These are phyloP conservation scores for Neurospora terricola DNA, from an alignment of 495 filamentous ascomycete species.

Conservation along the genomic window DNA sequence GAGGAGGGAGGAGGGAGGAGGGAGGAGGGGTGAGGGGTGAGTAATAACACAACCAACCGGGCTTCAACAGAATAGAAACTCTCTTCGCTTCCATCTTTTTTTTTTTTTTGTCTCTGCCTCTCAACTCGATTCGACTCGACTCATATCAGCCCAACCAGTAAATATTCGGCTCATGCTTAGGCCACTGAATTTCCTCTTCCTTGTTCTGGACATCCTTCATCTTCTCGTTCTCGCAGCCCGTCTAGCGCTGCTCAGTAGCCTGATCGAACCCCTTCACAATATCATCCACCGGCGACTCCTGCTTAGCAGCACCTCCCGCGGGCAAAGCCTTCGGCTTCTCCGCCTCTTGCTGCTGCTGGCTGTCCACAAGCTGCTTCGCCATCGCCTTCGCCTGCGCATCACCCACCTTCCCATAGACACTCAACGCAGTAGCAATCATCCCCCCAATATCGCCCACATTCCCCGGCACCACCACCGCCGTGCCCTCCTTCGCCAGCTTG, in stretches of 20 bases:
- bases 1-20: too few species aligned
- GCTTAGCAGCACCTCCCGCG: not conserved
- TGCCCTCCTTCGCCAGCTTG: slow-evolving; percentile 85
- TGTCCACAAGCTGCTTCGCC: slow-evolving; percentile 40
- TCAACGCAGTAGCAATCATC: slow-evolving; percentile 95
- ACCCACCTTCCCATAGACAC: slow-evolving; percentile 89
- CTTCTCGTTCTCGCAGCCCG: not conserved
- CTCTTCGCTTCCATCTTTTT: not conserved
- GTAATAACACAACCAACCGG: not conserved
- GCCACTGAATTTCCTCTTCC: not conserved
- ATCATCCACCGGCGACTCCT: not conserved
- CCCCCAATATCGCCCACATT: slow-evolving; percentile 95
- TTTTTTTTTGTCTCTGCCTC: not conserved
- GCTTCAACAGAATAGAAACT: not conserved
- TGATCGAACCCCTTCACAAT: not conserved
- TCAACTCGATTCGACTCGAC: not conserved
- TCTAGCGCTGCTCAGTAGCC: not conserved
- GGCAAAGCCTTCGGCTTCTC: not conserved
- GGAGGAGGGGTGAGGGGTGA: too few species aligned
- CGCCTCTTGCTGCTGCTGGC: slow-evolving; percentile 8
- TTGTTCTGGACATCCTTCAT: not conserved
- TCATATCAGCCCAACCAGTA: not conserved
- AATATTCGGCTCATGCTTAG: not conserved
- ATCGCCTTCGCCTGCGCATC: slow-evolving; percentile 65
- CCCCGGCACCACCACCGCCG: slow-evolving; percentile 86